phyloP scores from a whole-genome alignment of 176 grass and related monocot genomes.

The Thinopyrum elongatum region DNA sequence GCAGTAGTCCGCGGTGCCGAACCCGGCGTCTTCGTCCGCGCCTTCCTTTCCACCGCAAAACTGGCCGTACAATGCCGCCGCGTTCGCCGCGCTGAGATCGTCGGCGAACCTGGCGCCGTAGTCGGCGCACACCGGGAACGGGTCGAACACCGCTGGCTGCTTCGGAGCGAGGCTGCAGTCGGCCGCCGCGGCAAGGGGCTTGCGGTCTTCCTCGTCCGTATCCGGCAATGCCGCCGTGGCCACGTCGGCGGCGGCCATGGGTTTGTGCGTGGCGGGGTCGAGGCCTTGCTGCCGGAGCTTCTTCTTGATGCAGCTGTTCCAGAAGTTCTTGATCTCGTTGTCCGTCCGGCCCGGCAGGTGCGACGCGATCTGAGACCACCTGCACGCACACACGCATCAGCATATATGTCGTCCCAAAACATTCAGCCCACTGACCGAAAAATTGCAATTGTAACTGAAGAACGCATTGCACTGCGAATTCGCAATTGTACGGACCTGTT shows the following conservation, averaged over 20 bases:
- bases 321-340: slow-evolving; percentile 92
- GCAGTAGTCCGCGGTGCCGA: slow-evolving; percentile 52
- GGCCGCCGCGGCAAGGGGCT: neutral
- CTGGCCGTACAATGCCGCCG: slow-evolving; percentile 28
- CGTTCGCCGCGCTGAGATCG: neutral
- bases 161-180: neutral
- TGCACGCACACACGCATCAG: slow-evolving; percentile 4
- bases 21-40: slow-evolving; percentile 4
- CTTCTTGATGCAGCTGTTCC: too few species aligned
- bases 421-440: too few species aligned
- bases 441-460: too few species aligned
- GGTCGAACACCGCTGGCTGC: too few species aligned
- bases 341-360: slow-evolving; percentile 82
- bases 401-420: neutral
- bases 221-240: neutral
- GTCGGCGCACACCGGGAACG: slow-evolving; percentile 8
- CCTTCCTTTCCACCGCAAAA: neutral
- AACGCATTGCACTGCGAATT: too few species aligned
- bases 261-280: slow-evolving; percentile 80
- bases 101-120: slow-evolving; percentile 27
- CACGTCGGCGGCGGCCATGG: neutral
- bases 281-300: slow-evolving; percentile 36
- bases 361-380: slow-evolving; percentile 87
- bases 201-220: neutral
- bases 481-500: neutral